Evolutionary conservation across 345 rosid species (phyloP).

Genomic region (Physaria fendleri): DNA sequence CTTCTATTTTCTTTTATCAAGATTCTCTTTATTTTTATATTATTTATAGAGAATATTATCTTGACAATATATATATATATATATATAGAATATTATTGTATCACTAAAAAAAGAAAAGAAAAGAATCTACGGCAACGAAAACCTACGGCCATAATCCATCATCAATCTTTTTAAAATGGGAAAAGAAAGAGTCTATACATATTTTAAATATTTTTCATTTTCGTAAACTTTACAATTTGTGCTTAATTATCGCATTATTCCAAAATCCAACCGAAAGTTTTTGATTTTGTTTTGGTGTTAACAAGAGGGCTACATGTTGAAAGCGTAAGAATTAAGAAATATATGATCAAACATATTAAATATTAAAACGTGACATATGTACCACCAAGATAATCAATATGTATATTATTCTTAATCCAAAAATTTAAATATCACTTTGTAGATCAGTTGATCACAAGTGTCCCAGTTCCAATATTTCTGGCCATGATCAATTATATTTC

Average conservation of each 20-base stretch:
- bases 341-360: too few species aligned
- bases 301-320: background rate
- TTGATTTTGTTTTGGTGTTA: background rate
- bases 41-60: too few species aligned
- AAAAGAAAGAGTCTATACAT: background rate
- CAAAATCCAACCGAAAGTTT: background rate
- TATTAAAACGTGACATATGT: too few species aligned
- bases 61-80: too few species aligned
- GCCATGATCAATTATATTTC: background rate
- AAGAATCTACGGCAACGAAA: too few species aligned
- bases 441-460: constrained; percentile 6
- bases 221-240: background rate
- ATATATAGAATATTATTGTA: too few species aligned
- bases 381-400: background rate
- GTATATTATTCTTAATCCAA: background rate
- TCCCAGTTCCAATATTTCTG: background rate
- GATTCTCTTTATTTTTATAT: background rate
- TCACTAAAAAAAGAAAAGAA: too few species aligned
- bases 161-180: constrained; percentile 13
- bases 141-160: too few species aligned
- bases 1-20: too few species aligned
- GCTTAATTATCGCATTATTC: background rate
- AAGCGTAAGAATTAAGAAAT: too few species aligned
- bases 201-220: background rate
- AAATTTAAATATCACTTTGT: background rate